These are phyloP conservation scores for Clitocybe nebularis DNA, from an alignment of 1,284 basidiomycete species.

Conservation along the genomic window DNA sequence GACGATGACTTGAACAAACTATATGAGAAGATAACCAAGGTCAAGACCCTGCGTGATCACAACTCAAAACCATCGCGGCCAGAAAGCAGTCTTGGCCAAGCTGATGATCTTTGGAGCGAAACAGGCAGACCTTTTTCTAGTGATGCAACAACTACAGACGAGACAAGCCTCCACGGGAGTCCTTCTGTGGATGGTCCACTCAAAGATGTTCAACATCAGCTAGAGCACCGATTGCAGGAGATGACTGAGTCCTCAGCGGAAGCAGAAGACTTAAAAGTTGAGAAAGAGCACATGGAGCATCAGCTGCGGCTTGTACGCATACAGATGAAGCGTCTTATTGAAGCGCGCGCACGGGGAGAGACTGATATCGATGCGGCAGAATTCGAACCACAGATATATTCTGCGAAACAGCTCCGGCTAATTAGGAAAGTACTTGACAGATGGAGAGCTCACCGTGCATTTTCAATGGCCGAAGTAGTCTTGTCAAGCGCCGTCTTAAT, in stretches of 20 bases:
- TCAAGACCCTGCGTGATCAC: slow-evolving; percentile 84
- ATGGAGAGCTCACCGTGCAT: slow-evolving; percentile 82
- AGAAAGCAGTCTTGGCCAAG: slow-evolving; percentile 80
- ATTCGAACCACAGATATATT: slow-evolving; percentile 79
- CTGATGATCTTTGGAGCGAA: slow-evolving; percentile 86
- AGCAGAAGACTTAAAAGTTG: slow-evolving; percentile 78
- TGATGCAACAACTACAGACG: slow-evolving; percentile 70
- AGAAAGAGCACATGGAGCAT: slow-evolving; percentile 89
- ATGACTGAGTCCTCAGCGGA: slow-evolving; percentile 67
- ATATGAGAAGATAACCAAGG: slow-evolving; percentile 89
- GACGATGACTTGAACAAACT: slow-evolving; percentile 93
- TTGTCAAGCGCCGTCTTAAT: slow-evolving; percentile 83
- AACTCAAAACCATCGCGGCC: slow-evolving; percentile 62
- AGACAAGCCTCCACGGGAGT: slow-evolving; percentile 76
- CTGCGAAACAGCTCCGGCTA: slow-evolving; percentile 74
- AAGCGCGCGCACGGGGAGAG: slow-evolving; percentile 76
- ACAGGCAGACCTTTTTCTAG: slow-evolving; percentile 68
- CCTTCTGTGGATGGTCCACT: slow-evolving; percentile 62
- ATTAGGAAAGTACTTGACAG: slow-evolving; percentile 77
- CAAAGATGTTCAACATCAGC: slow-evolving; percentile 66
- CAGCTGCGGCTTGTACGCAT: slow-evolving; percentile 78
- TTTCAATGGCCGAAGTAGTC: slow-evolving; percentile 90
- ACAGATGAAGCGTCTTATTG: slow-evolving; percentile 80
- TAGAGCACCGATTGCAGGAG: slow-evolving; percentile 72
- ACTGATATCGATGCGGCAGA: slow-evolving; percentile 54